A percentile compares a stretch with the other conserved stretches of the same genome.
Evolutionary conservation across 2,329 filamentous ascomycete species (phyloP).

Genomic region (Coniella vitis): DNA sequence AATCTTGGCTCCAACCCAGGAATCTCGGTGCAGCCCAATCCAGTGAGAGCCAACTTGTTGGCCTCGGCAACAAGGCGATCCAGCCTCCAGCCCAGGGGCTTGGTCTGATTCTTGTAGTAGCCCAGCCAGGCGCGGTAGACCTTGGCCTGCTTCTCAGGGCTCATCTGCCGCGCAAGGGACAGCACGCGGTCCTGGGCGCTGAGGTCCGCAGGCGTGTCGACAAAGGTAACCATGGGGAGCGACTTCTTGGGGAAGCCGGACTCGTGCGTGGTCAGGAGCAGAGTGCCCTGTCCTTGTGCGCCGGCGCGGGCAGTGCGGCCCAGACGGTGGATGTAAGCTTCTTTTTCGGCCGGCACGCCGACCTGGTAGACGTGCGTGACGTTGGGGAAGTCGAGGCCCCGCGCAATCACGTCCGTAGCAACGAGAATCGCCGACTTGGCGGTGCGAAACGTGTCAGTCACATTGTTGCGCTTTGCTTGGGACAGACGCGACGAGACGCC

Average conservation of each 20-base stretch:
- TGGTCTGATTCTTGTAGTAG: slow-evolving; percentile 46
- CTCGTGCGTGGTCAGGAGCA: slow-evolving; percentile 50
- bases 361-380: slow-evolving; percentile 62
- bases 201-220: slow-evolving; percentile 39
- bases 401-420: slow-evolving; percentile 64
- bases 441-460: slow-evolving; percentile 58
- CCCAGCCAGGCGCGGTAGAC: slow-evolving; percentile 53
- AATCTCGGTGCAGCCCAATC: slow-evolving; percentile 39
- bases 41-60: slow-evolving; percentile 42
- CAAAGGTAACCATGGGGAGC: slow-evolving; percentile 47
- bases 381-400: slow-evolving; percentile 67
- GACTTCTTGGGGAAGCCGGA: slow-evolving; percentile 41
- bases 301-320: slow-evolving; percentile 61
- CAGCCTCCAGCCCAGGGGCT: slow-evolving; percentile 36
- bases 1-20: slow-evolving; percentile 41
- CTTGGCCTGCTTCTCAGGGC: slow-evolving; percentile 37
- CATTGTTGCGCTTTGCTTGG: slow-evolving; percentile 43
- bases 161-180: slow-evolving; percentile 33
- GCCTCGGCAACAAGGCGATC: slow-evolving; percentile 41
- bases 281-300: slow-evolving; percentile 55
- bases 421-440: slow-evolving; percentile 49
- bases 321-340: slow-evolving; percentile 62
- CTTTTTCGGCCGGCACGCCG: slow-evolving; percentile 50
- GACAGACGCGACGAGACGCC: slow-evolving; percentile 45
- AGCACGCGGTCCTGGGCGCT: slow-evolving; percentile 32